phyloP scores from a whole-genome alignment of 2,329 filamentous ascomycete species.

The Tothia fuscella region DNA sequence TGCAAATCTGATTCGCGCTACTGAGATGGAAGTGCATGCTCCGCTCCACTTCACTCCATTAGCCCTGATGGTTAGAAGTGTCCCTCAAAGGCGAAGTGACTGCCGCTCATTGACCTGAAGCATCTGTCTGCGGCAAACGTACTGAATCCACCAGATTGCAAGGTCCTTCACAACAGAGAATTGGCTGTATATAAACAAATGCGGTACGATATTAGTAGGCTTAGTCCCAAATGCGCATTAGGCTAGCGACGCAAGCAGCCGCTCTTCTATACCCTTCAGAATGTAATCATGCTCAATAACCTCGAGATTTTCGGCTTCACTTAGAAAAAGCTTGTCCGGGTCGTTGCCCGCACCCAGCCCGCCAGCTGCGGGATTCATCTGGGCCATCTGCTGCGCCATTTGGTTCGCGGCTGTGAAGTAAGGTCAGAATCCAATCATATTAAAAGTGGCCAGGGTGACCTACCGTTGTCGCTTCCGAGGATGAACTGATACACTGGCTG shows the following conservation, averaged over 20 bases:
- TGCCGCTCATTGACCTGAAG: too few relatives aligned
- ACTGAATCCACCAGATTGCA: too few relatives aligned
- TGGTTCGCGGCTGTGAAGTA: conserved; percentile 63
- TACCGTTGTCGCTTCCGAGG: conserved; percentile 90
- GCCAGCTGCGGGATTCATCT: conserved; percentile 61
- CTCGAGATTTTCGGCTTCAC: conserved; percentile 87
- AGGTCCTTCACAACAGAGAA: too few relatives aligned
- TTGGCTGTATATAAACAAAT: too few relatives aligned
- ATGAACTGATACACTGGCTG: conserved; percentile 97
- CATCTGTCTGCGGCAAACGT: too few relatives aligned
- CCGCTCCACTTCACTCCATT: too few relatives aligned
- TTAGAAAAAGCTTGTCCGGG: conserved; percentile 87
- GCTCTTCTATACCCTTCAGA: conserved; percentile 74
- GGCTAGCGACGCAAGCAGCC: conserved; percentile 47
- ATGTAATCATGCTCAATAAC: conserved; percentile 92
- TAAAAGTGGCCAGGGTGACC: conserved; percentile 22
- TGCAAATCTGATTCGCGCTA: too few relatives aligned
- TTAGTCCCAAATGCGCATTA: too few relatives aligned
- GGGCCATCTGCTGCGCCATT: conserved; percentile 72
- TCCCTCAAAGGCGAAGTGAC: too few relatives aligned
- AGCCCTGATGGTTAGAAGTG: too few relatives aligned
- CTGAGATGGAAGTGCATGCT: too few relatives aligned
- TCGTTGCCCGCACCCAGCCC: conserved; percentile 90
- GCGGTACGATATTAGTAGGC: too few relatives aligned
- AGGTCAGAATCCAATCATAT: conserved; percentile 1